phyloP scores from a whole-genome alignment of 164 flowering plant genomes.

The Sextonia rubra region DNA sequence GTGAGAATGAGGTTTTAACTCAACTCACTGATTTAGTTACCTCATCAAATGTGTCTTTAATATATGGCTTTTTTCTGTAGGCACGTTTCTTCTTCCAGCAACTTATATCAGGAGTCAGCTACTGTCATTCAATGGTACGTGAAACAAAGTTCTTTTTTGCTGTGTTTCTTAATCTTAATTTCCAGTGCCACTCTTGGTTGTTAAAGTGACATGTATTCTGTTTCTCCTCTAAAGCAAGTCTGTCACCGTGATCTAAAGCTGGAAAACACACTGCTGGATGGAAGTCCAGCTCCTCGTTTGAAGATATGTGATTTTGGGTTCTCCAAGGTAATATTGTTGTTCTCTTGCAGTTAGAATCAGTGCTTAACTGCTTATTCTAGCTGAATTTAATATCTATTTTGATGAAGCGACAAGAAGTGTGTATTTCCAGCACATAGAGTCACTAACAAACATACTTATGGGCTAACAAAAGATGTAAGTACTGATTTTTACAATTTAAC shows the following conservation, averaged over 20 bases:
- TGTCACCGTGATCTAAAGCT: conserved; percentile 91
- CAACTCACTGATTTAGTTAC: background rate
- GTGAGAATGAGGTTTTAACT: conserved; percentile 77
- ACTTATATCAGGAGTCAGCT: conserved; percentile 90
- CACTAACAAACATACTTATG: background rate
- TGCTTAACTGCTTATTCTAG: background rate
- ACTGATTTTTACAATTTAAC: background rate
- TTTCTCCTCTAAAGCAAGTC: conserved; percentile 53
- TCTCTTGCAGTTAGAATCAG: background rate
- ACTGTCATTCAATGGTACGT: conserved; percentile 82
- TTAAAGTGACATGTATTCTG: background rate
- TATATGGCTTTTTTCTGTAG: conserved; percentile 27
- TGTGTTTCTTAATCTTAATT: conserved; percentile 3
- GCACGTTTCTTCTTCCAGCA: conserved; percentile 95
- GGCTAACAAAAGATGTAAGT: background rate
- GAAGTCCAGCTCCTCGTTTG: conserved; percentile 85
- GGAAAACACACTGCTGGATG: conserved; percentile 89
- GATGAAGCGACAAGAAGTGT: background rate
- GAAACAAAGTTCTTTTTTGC: background rate
- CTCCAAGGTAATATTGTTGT: conserved; percentile 58
- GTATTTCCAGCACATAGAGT: background rate
- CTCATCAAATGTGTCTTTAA: background rate
- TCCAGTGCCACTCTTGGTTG: background rate
- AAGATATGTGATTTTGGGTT: conserved; percentile 95
- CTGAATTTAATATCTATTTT: background rate